Evolutionary conservation across 345 rosid species (phyloP).

Genomic region (Clausena lansium): DNA sequence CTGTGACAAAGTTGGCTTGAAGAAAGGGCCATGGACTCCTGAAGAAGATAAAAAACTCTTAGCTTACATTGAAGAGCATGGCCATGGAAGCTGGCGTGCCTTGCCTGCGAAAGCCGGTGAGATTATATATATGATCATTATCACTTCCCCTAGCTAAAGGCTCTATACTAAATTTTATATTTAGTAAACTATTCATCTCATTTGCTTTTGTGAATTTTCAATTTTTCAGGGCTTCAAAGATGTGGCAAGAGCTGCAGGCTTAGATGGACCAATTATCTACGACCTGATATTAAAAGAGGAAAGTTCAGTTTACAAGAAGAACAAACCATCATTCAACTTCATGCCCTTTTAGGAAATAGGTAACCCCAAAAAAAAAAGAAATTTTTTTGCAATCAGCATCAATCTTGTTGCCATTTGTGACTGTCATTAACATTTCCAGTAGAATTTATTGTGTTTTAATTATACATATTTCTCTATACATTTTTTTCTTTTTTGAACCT

Average conservation of each 20-base stretch:
- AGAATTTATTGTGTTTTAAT: not conserved
- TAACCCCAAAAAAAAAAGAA: not conserved
- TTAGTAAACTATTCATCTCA: not conserved
- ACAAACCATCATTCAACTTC: conserved; percentile 94
- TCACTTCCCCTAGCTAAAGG: not conserved
- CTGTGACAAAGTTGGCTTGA: conserved; percentile 82
- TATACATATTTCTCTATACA: not conserved
- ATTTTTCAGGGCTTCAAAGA: conserved; percentile 65
- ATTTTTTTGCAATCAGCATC: not conserved
- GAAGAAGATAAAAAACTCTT: conserved; percentile 94
- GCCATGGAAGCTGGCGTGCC: conserved; percentile 96
- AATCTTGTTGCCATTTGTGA: not conserved
- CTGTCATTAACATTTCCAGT: not conserved
- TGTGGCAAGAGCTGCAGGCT: conserved; percentile 96
- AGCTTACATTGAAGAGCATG: conserved; percentile 86
- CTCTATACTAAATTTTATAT: not conserved
- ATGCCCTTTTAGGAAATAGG: conserved; percentile 96
- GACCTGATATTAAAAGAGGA: conserved; percentile 95
- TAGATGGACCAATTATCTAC: conserved; percentile 90
- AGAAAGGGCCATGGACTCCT: conserved; percentile 98
- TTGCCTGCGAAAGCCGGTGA: conserved; percentile 87
- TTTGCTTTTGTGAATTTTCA: not conserved
- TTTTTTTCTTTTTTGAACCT: too few species aligned
- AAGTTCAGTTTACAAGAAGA: conserved; percentile 90
- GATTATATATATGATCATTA: not conserved